Conservation (phyloP, 306 rosid genomes). For the Lathyrus oleraceus region DNA sequence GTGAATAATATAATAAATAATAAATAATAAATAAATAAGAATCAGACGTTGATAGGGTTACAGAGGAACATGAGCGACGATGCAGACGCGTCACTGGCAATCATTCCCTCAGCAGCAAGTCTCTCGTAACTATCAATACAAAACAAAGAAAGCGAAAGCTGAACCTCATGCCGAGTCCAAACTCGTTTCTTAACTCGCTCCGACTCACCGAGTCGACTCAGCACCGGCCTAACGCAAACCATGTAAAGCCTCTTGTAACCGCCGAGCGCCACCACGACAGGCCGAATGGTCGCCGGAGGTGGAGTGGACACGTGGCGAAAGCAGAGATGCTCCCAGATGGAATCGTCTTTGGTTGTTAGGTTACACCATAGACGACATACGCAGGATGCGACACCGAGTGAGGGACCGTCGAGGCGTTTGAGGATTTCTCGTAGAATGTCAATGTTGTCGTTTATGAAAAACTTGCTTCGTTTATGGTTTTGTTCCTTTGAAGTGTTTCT, state of each 20-base stretch:
- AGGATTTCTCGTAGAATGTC: conserved; percentile 84
- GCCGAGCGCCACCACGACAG: conserved; percentile 77
- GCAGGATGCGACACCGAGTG: conserved; percentile 81
- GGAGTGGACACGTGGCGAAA: conserved; percentile 70
- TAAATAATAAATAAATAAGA: not conserved
- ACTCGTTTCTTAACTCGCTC: conserved; percentile 46
- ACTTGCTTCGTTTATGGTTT: conserved; percentile 48
- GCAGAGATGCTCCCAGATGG: conserved; percentile 92
- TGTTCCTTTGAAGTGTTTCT: conserved; percentile 32
- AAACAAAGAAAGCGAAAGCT: conserved; percentile 85
- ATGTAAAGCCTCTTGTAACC: conserved; percentile 86
- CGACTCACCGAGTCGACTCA: conserved; percentile 79
- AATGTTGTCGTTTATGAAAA: conserved; percentile 82
- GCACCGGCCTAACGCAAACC: conserved; percentile 76
- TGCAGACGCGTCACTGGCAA: conserved; percentile 45
- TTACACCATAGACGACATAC: conserved; percentile 88
- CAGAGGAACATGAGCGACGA: conserved; percentile 66
- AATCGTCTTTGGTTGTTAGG: conserved; percentile 71
- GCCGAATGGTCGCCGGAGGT: conserved; percentile 48
- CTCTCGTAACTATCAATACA: conserved; percentile 64
- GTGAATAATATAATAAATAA: not conserved
- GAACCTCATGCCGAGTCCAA: conserved; percentile 74
- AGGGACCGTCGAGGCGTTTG: conserved; percentile 84
- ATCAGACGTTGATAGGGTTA: conserved; percentile 50
- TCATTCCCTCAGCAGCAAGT: conserved; percentile 23